Percentiles rank a stretch among this genome's conserved stretches.
phyloP scores from a whole-genome alignment of 768 basidiomycete species.

The Rhodotorula paludigena region DNA sequence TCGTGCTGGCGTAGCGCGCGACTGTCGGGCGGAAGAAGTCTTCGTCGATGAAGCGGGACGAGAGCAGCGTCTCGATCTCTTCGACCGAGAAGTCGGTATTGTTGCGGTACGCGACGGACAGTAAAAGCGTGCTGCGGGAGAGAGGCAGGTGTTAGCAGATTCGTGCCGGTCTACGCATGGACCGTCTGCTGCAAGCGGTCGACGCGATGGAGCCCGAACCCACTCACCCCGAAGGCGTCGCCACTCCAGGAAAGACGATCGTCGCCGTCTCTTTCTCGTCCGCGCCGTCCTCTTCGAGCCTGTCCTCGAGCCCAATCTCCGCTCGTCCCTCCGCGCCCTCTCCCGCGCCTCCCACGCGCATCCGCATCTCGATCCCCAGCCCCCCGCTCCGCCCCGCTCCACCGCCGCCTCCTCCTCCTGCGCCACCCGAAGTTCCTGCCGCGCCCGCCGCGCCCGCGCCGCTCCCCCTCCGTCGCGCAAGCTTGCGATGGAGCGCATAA shows the following conservation, averaged over 20 bases:
- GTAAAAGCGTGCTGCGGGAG: slow-evolving; percentile 20
- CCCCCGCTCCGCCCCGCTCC: not conserved
- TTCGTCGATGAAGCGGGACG: slow-evolving; percentile 43
- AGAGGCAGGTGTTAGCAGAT: no score
- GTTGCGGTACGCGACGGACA: slow-evolving; percentile 37
- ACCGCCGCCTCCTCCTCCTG: no score
- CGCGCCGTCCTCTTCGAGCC: not conserved
- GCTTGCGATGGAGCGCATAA: slow-evolving; percentile 16
- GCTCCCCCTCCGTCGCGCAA: slow-evolving; percentile 9
- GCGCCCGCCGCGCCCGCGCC: not conserved
- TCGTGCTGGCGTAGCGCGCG: slow-evolving; percentile 1
- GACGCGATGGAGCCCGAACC: not conserved
- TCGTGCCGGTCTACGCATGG: not conserved
- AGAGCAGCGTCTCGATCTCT: slow-evolving; percentile 42
- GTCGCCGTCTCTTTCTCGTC: slow-evolving; percentile 7
- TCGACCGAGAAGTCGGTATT: slow-evolving; percentile 41
- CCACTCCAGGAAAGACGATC: slow-evolving; percentile 23
- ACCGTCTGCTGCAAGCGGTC: not conserved
- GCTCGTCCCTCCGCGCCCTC: not conserved
- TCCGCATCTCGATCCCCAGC: slow-evolving; percentile 8
- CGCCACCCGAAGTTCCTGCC: not conserved
- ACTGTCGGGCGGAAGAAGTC: slow-evolving; percentile 43
- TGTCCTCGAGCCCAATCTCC: not conserved
- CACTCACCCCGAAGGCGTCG: slow-evolving; percentile 40
- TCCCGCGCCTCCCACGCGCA: not conserved